Conservation (phyloP, 2,329 filamentous ascomycete genomes). For the Phialophora verrucosa region DNA sequence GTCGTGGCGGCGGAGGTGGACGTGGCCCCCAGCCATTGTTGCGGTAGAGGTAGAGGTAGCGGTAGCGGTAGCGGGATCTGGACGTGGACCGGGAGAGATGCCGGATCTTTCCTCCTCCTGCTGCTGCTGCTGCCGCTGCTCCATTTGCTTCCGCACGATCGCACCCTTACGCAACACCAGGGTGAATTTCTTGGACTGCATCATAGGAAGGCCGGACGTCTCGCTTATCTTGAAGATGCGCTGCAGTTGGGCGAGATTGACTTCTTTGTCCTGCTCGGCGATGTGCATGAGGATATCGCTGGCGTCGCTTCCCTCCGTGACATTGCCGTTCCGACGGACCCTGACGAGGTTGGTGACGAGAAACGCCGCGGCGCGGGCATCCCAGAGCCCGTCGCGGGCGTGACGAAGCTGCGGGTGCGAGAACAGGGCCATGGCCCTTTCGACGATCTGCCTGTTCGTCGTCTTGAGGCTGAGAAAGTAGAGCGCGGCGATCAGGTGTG, state of each 20-base stretch:
- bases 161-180: neutral
- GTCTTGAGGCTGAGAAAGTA: conserved; percentile 41
- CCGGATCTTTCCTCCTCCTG: neutral
- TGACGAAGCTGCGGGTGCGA: conserved; percentile 29
- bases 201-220: conserved; percentile 11
- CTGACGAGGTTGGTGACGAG: conserved; percentile 29
- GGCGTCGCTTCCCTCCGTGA: conserved; percentile 27
- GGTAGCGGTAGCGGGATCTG: too few species aligned
- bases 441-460: conserved; percentile 18
- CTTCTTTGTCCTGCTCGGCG: neutral
- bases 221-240: conserved; percentile 6
- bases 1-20: neutral
- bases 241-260: conserved; percentile 2
- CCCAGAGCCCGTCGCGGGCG: conserved; percentile 40
- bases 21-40: neutral
- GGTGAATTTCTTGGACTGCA: conserved; percentile 19
- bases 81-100: neutral
- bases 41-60: neutral
- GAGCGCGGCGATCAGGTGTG: conserved; percentile 38
- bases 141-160: neutral
- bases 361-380: conserved; percentile 32
- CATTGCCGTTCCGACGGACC: conserved; percentile 15
- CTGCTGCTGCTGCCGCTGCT: too few species aligned
- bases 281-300: conserved; percentile 11
- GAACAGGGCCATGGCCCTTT: conserved; percentile 34